Conservation (phyloP, 441 rosid genomes). For the Omphalea diandra region DNA sequence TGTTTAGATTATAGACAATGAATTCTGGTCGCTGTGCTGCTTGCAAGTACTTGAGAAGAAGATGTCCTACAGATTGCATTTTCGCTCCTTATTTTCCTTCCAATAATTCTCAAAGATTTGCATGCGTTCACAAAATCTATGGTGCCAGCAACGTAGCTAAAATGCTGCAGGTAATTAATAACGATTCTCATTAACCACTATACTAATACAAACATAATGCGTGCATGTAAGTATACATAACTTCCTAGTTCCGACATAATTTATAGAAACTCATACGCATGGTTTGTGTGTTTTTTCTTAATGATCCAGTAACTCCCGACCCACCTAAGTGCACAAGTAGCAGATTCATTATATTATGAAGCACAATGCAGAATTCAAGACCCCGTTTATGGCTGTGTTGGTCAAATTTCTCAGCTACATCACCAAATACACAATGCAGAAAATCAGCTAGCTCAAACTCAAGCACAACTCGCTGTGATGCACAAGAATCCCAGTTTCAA, state of each 20-base stretch:
- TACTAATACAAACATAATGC: too few species aligned
- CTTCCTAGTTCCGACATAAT: too few species aligned
- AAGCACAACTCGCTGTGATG: conserved; percentile 21
- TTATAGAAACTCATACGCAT: too few species aligned
- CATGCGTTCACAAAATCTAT: conserved; percentile 34
- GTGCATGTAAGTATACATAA: too few species aligned
- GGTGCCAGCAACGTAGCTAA: conserved; percentile 37
- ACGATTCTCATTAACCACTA: neutral
- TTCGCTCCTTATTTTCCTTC: conserved; percentile 38
- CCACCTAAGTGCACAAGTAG: conserved; percentile 25
- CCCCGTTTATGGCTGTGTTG: conserved; percentile 43
- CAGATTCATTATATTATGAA: conserved; percentile 29
- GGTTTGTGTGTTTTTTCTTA: too few species aligned
- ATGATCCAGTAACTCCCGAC: conserved; percentile 29
- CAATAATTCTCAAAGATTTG: conserved; percentile 36
- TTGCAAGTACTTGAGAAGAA: conserved; percentile 40
- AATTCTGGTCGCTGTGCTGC: conserved; percentile 31
- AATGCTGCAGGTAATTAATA: conserved; percentile 30
- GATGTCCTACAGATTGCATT: conserved; percentile 35
- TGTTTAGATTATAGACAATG: neutral
- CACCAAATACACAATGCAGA: conserved; percentile 30
- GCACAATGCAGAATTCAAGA: conserved; percentile 32
- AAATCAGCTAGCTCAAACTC: conserved; percentile 14
- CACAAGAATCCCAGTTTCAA: neutral
- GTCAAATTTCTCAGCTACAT: conserved; percentile 25